Percentiles rank a stretch among this genome's conserved stretches.
These are phyloP conservation scores for Fonsecaea pugnacius DNA, from an alignment of 2,329 filamentous ascomycete genomes.

Conservation along the genomic window DNA sequence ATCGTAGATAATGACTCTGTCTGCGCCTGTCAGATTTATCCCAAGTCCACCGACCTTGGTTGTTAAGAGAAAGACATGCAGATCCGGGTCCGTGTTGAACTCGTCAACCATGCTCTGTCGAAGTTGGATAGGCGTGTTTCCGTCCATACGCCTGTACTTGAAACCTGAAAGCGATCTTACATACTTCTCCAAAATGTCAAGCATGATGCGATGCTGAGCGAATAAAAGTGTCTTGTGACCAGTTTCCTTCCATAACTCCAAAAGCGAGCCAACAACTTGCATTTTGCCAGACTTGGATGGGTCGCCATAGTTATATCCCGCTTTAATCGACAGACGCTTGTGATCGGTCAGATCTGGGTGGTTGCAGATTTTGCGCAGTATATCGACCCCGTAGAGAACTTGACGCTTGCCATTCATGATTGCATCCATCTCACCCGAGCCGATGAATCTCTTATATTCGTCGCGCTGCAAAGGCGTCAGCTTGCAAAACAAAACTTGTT, in stretches of 20 bases:
- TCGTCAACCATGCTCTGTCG: slow-evolving; percentile 89
- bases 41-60: slow-evolving; percentile 95
- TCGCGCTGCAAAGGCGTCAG: slow-evolving; percentile 77
- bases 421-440: slow-evolving; percentile 80
- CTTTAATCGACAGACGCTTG: slow-evolving; percentile 60
- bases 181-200: slow-evolving; percentile 88
- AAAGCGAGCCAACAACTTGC: slow-evolving; percentile 85
- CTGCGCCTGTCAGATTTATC: slow-evolving; percentile 90
- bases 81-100: slow-evolving; percentile 79
- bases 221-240: slow-evolving; percentile 94
- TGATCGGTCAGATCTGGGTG: slow-evolving; percentile 87
- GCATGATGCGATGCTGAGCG: slow-evolving; percentile 90
- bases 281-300: slow-evolving; percentile 87
- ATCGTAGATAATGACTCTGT: slow-evolving; percentile 96
- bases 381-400: slow-evolving; percentile 86
- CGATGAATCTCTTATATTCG: slow-evolving; percentile 79
- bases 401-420: slow-evolving; percentile 77
- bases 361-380: slow-evolving; percentile 94
- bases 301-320: slow-evolving; percentile 76
- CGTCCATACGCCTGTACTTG: slow-evolving; percentile 88
- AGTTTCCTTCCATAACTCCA: slow-evolving; percentile 87
- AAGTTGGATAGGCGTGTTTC: slow-evolving; percentile 82
- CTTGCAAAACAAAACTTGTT: slow-evolving; percentile 95
- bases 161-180: slow-evolving; percentile 70
- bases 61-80: slow-evolving; percentile 90